A percentile compares a stretch with the other conserved stretches of the same genome.
Evolutionary conservation across 768 basidiomycete genomes (phyloP).

Genomic region (Strobilomyces dryophilus): DNA sequence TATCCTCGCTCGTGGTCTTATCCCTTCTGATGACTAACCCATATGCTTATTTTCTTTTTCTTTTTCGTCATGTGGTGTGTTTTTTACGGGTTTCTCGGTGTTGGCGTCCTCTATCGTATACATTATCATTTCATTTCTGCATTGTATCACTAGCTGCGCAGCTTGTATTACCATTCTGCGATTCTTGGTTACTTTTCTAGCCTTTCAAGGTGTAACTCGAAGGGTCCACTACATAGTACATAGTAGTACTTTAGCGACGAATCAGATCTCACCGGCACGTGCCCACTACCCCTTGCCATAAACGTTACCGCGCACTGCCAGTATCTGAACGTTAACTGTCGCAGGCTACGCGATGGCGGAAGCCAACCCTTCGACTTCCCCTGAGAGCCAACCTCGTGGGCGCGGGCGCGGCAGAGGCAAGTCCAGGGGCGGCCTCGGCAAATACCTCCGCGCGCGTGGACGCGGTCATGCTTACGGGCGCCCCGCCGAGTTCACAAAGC

Average conservation of each 20-base stretch:
- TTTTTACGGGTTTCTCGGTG: slow-evolving; percentile 1
- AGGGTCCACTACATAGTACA: no score
- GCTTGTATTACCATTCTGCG: slow-evolving; percentile 4
- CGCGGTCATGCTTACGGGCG: slow-evolving; percentile 56
- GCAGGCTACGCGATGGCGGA: slow-evolving; percentile 10
- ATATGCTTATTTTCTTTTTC: not conserved
- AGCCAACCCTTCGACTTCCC: slow-evolving; percentile 3
- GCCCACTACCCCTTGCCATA: not conserved
- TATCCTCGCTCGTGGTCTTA: slow-evolving; percentile 24
- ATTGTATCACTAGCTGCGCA: slow-evolving; percentile 16
- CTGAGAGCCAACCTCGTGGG: slow-evolving; percentile 18
- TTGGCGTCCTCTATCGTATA: not conserved
- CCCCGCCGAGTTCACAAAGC: slow-evolving; percentile 61
- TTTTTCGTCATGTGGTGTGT: slow-evolving; percentile 13
- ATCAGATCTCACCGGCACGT: not conserved
- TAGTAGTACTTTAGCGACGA: not conserved
- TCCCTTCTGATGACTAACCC: slow-evolving; percentile 25
- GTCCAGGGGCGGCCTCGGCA: slow-evolving; percentile 67
- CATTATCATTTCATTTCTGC: not conserved
- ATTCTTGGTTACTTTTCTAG: not conserved
- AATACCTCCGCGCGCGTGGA: slow-evolving; percentile 70
- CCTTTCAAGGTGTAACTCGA: not conserved
- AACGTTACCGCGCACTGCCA: not conserved
- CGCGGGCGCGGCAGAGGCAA: slow-evolving; percentile 51
- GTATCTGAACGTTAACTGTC: not conserved